A percentile compares a stretch with the other conserved stretches of the same genome.
These are phyloP conservation scores for Wickerhamomyces pijperi DNA, from an alignment of 805 yeast species.

Conservation along the genomic window DNA sequence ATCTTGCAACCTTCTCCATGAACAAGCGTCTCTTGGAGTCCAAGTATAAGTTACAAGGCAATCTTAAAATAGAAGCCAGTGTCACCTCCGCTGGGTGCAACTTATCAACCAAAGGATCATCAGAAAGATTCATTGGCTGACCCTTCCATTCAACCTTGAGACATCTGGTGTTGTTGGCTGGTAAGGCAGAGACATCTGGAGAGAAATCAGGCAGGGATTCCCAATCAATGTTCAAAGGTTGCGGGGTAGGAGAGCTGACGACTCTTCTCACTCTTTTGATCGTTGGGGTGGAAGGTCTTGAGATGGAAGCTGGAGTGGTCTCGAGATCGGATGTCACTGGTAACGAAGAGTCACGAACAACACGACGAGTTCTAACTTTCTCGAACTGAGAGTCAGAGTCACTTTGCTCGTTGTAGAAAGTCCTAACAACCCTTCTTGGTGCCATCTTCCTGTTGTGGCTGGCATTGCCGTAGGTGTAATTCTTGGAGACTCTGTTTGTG, in stretches of 20 bases:
- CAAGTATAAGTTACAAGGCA: conserved; percentile 78
- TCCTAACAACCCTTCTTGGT: conserved; percentile 15
- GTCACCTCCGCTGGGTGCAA: conserved; percentile 88
- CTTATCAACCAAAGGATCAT: conserved; percentile 60
- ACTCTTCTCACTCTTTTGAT: conserved; percentile 28
- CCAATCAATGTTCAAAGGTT: conserved; percentile 47
- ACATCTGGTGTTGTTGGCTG: conserved; percentile 51
- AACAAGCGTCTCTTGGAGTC: conserved; percentile 80
- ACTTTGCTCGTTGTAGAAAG: conserved; percentile 22
- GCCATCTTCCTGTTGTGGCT: conserved; percentile 12
- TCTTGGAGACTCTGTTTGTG: conserved; percentile 18
- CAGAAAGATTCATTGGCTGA: conserved; percentile 82
- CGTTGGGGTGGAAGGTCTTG: conserved; percentile 17
- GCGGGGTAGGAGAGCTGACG: conserved; percentile 29
- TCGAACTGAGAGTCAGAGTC: conserved; percentile 25
- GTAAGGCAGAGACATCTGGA: conserved; percentile 59
- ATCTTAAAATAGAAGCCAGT: conserved; percentile 78
- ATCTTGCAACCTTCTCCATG: conserved; percentile 74
- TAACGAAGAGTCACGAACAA: conserved; percentile 27
- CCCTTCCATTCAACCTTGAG: conserved; percentile 96
- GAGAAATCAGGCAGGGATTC: conserved; percentile 71
- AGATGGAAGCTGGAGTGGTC: conserved; percentile 17
- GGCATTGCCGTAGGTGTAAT: conserved; percentile 1
- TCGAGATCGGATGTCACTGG: conserved; percentile 19
- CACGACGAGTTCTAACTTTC: conserved; percentile 50